Evolutionary conservation across 108 stramenopile species (phyloP).

Genomic region (Nannochloropsis gaditana): DNA sequence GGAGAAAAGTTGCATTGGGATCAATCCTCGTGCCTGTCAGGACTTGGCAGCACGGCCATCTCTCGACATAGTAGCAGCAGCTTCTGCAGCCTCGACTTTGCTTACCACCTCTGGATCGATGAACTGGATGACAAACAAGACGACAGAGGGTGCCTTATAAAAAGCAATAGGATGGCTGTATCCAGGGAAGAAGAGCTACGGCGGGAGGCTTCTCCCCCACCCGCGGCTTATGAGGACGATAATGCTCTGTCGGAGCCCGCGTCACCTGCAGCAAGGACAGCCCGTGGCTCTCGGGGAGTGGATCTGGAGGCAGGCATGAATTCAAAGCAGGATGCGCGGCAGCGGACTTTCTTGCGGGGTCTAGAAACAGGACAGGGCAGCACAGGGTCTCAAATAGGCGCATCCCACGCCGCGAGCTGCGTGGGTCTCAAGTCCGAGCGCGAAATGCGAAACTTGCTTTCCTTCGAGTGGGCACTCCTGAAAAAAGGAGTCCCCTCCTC

Average conservation of each 20-base stretch:
- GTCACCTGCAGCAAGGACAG: not conserved
- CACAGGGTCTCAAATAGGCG: too few relatives aligned
- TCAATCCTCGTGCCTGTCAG: too few relatives aligned
- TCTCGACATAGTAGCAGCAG: not conserved
- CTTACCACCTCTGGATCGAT: not conserved
- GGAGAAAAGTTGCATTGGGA: too few relatives aligned
- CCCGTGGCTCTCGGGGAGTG: not conserved
- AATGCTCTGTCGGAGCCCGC: not conserved
- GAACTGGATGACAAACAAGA: not conserved
- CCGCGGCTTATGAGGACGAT: not conserved
- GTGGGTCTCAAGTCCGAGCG: conserved; percentile 3
- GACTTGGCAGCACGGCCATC: too few relatives aligned
- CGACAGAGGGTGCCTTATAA: not conserved
- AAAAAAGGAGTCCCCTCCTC: not conserved
- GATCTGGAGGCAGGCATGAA: not conserved
- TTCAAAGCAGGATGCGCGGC: not conserved
- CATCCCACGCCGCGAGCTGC: not conserved
- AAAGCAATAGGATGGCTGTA: not conserved
- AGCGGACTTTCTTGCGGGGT: not conserved
- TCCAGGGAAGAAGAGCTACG: not conserved
- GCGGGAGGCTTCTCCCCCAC: not conserved
- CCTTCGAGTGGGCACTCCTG: not conserved
- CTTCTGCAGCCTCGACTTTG: not conserved
- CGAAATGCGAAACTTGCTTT: not conserved
- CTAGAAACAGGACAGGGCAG: not conserved